These are phyloP conservation scores for Pelargonium australe DNA, from an alignment of 441 rosid genomes.

Conservation along the genomic window DNA sequence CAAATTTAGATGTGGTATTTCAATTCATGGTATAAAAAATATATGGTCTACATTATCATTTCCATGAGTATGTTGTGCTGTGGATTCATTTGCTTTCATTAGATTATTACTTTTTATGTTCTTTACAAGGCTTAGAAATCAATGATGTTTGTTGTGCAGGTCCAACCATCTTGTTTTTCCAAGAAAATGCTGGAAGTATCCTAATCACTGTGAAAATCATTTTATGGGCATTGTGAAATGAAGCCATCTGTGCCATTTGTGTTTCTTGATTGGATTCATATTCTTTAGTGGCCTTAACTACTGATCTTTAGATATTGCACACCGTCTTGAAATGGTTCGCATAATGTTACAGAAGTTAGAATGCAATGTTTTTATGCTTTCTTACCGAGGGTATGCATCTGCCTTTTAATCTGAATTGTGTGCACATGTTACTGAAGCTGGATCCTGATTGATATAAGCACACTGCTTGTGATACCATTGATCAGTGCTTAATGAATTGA, in stretches of 20 bases:
- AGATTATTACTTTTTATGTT: neutral
- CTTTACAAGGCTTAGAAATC: constrained; percentile 6
- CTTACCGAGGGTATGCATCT: constrained; percentile 78
- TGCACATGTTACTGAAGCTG: constrained; percentile 3
- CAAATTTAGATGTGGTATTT: too few species aligned
- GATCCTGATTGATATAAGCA: constrained; percentile 2
- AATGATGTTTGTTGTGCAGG: constrained; percentile 46
- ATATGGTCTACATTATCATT: neutral
- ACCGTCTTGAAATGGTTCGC: constrained; percentile 90
- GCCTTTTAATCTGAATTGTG: constrained; percentile 13
- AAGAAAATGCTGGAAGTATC: constrained; percentile 99
- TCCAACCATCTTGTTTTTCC: constrained; percentile 92
- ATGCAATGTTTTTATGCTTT: constrained; percentile 97
- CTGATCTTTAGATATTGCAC: constrained; percentile 72
- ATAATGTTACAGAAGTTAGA: constrained; percentile 77
- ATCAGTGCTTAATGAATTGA: constrained; percentile 24
- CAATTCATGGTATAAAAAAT: neutral
- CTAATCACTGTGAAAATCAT: constrained; percentile 25
- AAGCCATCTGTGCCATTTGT: constrained; percentile 8
- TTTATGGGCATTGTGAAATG: constrained; percentile 1
- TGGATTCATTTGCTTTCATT: neutral
- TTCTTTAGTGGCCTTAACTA: constrained; percentile 39
- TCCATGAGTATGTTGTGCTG: neutral
- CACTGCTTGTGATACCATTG: constrained; percentile 6
- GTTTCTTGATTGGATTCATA: neutral